Conservation (phyloP, 2,329 filamentous ascomycete species). For the Fusarium nanum region DNA sequence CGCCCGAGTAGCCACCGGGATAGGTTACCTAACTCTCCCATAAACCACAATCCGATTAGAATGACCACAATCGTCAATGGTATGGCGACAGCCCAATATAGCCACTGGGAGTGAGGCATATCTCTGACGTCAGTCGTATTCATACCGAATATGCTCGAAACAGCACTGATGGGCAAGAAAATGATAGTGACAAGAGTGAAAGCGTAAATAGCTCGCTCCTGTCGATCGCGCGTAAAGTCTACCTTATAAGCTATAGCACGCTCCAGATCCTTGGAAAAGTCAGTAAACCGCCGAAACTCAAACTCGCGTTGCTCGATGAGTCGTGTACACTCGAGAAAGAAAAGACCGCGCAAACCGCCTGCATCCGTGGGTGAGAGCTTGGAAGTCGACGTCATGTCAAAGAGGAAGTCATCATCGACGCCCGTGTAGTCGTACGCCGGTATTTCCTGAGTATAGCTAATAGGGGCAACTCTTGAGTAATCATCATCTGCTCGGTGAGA, state of each 20-base stretch:
- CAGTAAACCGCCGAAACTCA: constrained; percentile 48
- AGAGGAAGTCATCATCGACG: constrained; percentile 41
- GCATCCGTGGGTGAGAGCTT: constrained; percentile 53
- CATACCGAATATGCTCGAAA: constrained; percentile 65
- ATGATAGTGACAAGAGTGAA: constrained; percentile 63
- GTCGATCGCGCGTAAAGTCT: constrained; percentile 56
- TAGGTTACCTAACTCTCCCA: constrained; percentile 56
- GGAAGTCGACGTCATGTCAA: constrained; percentile 47
- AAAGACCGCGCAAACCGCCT: constrained; percentile 53
- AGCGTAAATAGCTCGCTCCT: constrained; percentile 61
- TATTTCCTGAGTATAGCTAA: constrained; percentile 2
- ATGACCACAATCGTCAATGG: constrained; percentile 59
- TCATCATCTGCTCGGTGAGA: constrained; percentile 21
- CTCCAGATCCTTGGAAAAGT: constrained; percentile 50
- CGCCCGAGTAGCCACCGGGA: constrained; percentile 46
- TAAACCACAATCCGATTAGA: constrained; percentile 55
- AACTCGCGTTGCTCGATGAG: constrained; percentile 54
- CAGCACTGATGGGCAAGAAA: constrained; percentile 60
- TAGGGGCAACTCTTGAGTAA: constrained; percentile 4
- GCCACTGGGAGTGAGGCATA: constrained; percentile 60
- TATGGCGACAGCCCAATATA: constrained; percentile 62
- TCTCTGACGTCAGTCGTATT: constrained; percentile 63
- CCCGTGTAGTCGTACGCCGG: constrained; percentile 40
- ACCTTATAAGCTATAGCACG: constrained; percentile 51
- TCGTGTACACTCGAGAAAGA: constrained; percentile 54